These are phyloP conservation scores for Phytopythium sindhum DNA, from an alignment of 352 stramenopile species.

Conservation along the genomic window DNA sequence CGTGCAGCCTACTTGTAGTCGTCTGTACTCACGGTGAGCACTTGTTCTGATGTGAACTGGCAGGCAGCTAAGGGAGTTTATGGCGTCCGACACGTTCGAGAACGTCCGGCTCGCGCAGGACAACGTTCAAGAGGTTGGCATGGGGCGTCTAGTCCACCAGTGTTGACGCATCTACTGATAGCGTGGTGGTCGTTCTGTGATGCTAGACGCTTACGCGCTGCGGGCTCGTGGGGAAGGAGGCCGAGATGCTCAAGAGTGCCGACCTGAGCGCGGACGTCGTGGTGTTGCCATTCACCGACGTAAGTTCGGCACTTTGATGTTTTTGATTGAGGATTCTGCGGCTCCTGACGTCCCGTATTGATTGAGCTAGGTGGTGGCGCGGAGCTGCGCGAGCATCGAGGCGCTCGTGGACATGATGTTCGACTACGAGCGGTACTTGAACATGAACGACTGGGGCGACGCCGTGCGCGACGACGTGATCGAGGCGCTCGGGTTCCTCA, in stretches of 20 bases:
- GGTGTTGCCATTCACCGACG: constrained; percentile 62
- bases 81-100: constrained; percentile 69
- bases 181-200: neutral
- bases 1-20: neutral
- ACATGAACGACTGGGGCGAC: constrained; percentile 79
- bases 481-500: constrained; percentile 63
- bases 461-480: constrained; percentile 74
- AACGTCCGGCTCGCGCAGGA: constrained; percentile 43
- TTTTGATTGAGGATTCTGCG: neutral
- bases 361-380: constrained; percentile 39
- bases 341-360: neutral
- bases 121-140: constrained; percentile 33
- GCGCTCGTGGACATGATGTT: constrained; percentile 73
- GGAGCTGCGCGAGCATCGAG: constrained; percentile 64
- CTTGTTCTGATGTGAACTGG: neutral
- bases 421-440: constrained; percentile 73
- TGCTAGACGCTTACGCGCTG: constrained; percentile 44
- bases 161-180: neutral
- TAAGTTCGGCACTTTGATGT: constrained; percentile 8
- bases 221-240: constrained; percentile 49
- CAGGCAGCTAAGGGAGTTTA: constrained; percentile 62
- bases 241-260: constrained; percentile 55
- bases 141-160: neutral
- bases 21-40: neutral
- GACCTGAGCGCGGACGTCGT: constrained; percentile 40